These are phyloP conservation scores for Fusarium sp. DNA, from an alignment of 2,329 filamentous ascomycete species.

Conservation along the genomic window DNA sequence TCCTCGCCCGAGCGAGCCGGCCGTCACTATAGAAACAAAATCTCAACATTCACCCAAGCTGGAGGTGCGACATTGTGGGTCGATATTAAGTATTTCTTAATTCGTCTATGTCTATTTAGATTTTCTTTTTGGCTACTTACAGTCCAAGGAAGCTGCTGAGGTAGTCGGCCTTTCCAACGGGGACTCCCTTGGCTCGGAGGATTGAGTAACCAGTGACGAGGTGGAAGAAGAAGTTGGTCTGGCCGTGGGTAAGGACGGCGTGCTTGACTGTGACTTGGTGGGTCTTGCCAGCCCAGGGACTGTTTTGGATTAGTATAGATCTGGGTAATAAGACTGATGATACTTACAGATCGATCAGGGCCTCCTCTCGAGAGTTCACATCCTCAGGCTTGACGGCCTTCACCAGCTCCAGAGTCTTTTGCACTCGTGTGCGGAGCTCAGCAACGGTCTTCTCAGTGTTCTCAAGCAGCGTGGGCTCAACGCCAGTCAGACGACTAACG, in stretches of 20 bases:
- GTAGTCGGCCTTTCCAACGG: slow-evolving; percentile 32
- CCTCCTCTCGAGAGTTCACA: slow-evolving; percentile 27
- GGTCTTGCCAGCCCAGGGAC: slow-evolving; percentile 18
- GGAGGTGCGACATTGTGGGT: not conserved
- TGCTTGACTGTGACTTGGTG: slow-evolving; percentile 21
- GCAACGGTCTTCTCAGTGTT: slow-evolving; percentile 26
- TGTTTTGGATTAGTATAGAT: not conserved
- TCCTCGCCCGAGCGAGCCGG: not conserved
- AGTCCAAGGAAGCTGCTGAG: slow-evolving; percentile 21
- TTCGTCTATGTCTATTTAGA: not conserved
- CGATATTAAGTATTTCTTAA: not conserved
- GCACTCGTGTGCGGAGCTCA: slow-evolving; percentile 26
- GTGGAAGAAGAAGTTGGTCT: slow-evolving; percentile 36
- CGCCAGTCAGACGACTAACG: slow-evolving; percentile 28
- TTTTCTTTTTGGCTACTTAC: not conserved
- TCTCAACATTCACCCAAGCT: not conserved
- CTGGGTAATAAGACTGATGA: not conserved
- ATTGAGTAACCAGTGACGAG: slow-evolving; percentile 34
- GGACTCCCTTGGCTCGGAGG: slow-evolving; percentile 32
- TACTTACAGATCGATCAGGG: slow-evolving; percentile 13
- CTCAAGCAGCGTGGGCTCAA: slow-evolving; percentile 20
- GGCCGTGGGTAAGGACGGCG: slow-evolving; percentile 23
- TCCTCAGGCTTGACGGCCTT: slow-evolving; percentile 16
- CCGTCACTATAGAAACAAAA: not conserved
- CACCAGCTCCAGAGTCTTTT: slow-evolving; percentile 27